phyloP scores from a whole-genome alignment of 345 rosid genomes.

The Arabis hirsuta region DNA sequence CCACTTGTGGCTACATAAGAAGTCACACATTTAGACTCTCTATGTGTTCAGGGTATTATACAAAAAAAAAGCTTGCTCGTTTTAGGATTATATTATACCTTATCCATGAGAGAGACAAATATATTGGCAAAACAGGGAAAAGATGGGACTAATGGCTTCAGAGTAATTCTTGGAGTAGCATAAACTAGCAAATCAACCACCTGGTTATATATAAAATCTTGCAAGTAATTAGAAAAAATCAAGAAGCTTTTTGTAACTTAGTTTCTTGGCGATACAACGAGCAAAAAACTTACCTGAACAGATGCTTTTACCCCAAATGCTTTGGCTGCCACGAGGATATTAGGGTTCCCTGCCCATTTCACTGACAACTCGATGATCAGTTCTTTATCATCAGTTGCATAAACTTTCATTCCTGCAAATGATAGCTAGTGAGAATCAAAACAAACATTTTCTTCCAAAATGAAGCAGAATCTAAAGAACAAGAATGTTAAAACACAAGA shows the following conservation, averaged over 20 bases:
- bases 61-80: neutral
- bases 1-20: slow-evolving; percentile 83
- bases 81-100: slow-evolving; percentile 50
- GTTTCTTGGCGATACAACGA: neutral
- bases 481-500: slow-evolving; percentile 1
- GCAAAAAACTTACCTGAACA: slow-evolving; percentile 61
- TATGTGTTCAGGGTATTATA: neutral
- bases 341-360: slow-evolving; percentile 97
- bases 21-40: slow-evolving; percentile 3
- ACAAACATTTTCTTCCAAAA: neutral
- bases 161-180: slow-evolving; percentile 86
- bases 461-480: neutral
- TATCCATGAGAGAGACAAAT: slow-evolving; percentile 87
- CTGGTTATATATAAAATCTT: slow-evolving; percentile 46
- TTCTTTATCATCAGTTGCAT: slow-evolving; percentile 91
- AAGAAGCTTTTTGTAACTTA: too few relatives aligned
- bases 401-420: slow-evolving; percentile 85
- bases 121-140: slow-evolving; percentile 98
- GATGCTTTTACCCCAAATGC: slow-evolving; percentile 91
- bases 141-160: slow-evolving; percentile 86
- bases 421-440: slow-evolving; percentile 7
- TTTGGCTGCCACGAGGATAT: slow-evolving; percentile 68
- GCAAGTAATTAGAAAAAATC: neutral
- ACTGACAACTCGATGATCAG: slow-evolving; percentile 82
- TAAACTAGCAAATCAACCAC: slow-evolving; percentile 93